Conservation (phyloP, 2,329 filamentous ascomycete species). For the Aspergillus tamarii region DNA sequence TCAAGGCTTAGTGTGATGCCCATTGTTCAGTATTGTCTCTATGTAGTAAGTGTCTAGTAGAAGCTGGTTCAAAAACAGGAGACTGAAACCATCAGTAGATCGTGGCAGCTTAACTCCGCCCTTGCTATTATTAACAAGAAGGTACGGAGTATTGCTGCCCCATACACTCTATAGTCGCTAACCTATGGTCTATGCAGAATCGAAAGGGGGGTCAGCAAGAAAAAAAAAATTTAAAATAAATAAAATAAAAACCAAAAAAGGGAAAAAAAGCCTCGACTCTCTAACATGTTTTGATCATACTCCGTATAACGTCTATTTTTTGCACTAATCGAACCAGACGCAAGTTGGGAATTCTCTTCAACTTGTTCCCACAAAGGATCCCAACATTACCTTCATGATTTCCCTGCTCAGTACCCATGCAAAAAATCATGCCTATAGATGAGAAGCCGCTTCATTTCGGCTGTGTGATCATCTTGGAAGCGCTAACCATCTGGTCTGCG, state of each 20-base stretch:
- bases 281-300: not conserved
- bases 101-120: not conserved
- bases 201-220: not conserved
- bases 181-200: not conserved
- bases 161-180: not conserved
- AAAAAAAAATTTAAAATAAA: not conserved
- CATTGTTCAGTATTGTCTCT: not conserved
- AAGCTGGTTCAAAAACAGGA: not conserved
- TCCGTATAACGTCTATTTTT: conserved; percentile 1
- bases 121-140: conserved; percentile 1
- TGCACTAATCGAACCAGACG: not conserved
- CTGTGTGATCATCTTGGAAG: not conserved
- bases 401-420: not conserved
- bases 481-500: not conserved
- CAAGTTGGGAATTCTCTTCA: not conserved
- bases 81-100: not conserved
- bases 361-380: not conserved
- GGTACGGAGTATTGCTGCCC: not conserved
- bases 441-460: not conserved
- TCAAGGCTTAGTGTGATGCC: not conserved
- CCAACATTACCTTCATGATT: not conserved
- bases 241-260: not conserved
- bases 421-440: not conserved
- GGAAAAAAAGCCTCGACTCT: not conserved
- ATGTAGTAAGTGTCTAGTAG: not conserved